Evolutionary conservation across 2,329 filamentous ascomycete genomes (phyloP).

Genomic region (Penicillium nordicum): DNA sequence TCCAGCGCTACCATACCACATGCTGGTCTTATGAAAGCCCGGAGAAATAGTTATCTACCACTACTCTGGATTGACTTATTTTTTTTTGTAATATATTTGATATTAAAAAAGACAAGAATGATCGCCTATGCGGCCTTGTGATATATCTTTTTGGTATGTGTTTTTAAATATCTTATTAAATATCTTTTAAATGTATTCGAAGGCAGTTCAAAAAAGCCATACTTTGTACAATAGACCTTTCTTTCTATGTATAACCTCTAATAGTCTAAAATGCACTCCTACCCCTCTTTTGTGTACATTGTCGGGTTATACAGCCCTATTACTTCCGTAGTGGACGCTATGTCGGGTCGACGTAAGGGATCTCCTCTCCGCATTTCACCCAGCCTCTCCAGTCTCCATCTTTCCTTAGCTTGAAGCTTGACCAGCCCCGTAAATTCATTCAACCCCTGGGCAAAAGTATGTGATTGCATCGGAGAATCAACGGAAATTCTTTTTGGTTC

Average conservation of each 20-base stretch:
- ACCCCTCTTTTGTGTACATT: not conserved
- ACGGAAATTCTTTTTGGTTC: conserved; percentile 12
- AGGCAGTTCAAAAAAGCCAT: too few species aligned
- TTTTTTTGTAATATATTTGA: not conserved
- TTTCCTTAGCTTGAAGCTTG: not conserved
- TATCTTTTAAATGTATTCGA: too few species aligned
- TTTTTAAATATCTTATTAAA: too few species aligned
- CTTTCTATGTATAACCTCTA: too few species aligned
- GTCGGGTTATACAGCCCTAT: not conserved
- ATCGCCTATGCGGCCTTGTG: too few species aligned
- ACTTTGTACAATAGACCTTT: too few species aligned
- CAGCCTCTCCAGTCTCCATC: not conserved
- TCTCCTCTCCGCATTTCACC: conserved; percentile 3
- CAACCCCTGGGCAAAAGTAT: conserved; percentile 1
- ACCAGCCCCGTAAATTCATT: conserved; percentile 16
- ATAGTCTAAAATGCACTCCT: not conserved
- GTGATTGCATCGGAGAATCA: conserved; percentile 18
- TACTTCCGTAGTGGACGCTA: not conserved
- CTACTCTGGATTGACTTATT: not conserved
- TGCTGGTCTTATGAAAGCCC: not conserved
- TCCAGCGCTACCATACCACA: not conserved
- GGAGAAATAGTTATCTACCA: not conserved
- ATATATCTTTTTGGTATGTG: too few species aligned
- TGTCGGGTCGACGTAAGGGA: conserved; percentile 1
- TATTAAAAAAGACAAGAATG: not conserved